Evolutionary conservation across 192 early-diverging fungal genomes (phyloP), one percentile per base, ranked within the genome.

Genomic region (Umbelopsis isabellina): DNA sequence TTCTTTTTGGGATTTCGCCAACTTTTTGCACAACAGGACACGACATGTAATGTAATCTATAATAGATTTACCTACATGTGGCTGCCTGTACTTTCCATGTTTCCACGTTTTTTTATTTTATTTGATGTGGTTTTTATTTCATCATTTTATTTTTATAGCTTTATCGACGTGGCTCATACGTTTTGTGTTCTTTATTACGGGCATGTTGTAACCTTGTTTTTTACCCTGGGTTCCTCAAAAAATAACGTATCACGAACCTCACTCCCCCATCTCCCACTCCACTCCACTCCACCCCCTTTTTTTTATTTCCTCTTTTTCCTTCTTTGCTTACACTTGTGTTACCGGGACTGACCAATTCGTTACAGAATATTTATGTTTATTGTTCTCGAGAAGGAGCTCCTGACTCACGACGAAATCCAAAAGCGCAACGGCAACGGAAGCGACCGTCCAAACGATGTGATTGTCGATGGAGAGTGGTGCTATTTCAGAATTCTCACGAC

Each of bases 371-470:
- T 8, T 84, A 84, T 64, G 45, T 84, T 25, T 84, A 84, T 46
- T 84, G 83, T 52, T 84, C 83, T 0, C 75, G 83, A 18, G 83
- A 84, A 74, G 83, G 83, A 21, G 72, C 82, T n/a, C 74, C 80
- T 5, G 83, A 84, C 50, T 80, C 78, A 23, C 71, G 73, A 73
- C 81, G 81, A 51, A 75, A 77, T 72, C 77, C 78, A 45, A 81
- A 80, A 74, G 55, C 55, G 6, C 73, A 81, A 53, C 74, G 75
- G 20, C 82, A 84, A 66, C 67, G 83, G 27, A 84, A 84, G 68
- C 77, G 83, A 66, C 48, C 79, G 1, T 81, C 80, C 11, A 75
- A 77, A 67, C 72, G 80, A 61, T 84, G 83, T 53, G 83, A 82
- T 64, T 84, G 83, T 70, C 79, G 82, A 72, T 85, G 83, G 83